A percentile compares a stretch with the other conserved stretches of the same genome.
These are phyloP conservation scores for Venturia pyrina DNA, from an alignment of 2,329 filamentous ascomycete genomes.

Conservation along the genomic window DNA sequence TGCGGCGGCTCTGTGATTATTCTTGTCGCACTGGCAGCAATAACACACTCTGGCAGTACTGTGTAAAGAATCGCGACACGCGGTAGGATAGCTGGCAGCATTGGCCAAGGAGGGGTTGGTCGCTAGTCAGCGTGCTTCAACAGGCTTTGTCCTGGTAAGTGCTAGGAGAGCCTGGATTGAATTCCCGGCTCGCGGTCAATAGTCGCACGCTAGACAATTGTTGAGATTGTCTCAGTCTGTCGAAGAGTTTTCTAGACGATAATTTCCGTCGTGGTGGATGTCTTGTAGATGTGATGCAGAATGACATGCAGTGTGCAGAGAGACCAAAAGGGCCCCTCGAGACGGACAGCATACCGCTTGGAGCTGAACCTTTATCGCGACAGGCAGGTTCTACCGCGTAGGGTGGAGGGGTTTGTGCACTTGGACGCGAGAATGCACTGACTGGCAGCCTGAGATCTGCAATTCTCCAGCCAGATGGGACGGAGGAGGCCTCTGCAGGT, in stretches of 20 bases:
- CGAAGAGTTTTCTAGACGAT: neutral
- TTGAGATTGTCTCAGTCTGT: neutral
- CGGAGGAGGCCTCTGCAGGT: neutral
- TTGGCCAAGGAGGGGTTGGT: neutral
- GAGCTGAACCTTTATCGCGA: neutral
- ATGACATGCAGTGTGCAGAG: too few species aligned
- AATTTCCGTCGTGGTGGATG: too few species aligned
- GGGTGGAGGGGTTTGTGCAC: neutral
- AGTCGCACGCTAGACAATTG: neutral
- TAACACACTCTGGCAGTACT: too few species aligned
- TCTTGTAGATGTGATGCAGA: neutral
- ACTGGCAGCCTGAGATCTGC: neutral
- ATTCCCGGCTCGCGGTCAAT: neutral
- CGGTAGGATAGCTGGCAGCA: too few species aligned
- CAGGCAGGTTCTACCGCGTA: neutral
- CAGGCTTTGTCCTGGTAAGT: neutral
- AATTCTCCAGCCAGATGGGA: neutral
- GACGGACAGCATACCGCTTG: neutral
- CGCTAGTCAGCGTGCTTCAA: neutral
- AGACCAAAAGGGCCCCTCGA: neutral
- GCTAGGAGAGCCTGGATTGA: neutral
- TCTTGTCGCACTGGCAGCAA: too few species aligned
- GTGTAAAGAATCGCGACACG: neutral
- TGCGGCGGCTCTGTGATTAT: too few species aligned
- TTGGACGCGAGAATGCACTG: neutral